Evolutionary conservation across 768 basidiomycete genomes (phyloP), one percentile per base, ranked within the genome.

Genomic region (Mrakia gelida): DNA sequence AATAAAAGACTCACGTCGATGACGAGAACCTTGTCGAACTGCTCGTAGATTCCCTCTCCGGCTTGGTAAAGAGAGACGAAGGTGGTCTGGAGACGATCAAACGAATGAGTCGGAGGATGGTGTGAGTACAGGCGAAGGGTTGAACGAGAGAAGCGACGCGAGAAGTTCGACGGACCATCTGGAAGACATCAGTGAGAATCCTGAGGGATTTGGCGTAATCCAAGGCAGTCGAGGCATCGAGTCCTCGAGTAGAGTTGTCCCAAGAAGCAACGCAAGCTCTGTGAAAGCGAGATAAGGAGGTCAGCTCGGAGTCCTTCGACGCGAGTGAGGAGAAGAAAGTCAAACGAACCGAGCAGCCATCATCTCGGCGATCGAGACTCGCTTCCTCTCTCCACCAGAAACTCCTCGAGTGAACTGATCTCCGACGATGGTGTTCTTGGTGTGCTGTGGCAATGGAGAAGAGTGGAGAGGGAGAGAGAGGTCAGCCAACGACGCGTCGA

Each of bases 31-130:
- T 94, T 92, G 86, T 95, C 94, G 82, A 96, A 94, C 71, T 84
- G 82, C 10, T 86, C 80, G 81, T 85, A 86, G 73, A 85, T 85
- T 67, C 85, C 85, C 82, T 93, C 92, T 45, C 73, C 73, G 11
- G 92, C 93, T 84, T 94, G 93, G 84, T 94, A 94, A 54, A 95
- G 88, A 0, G 92, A 91, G n/a, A 92, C 91, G 77, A 94, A 88
- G 0, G 90, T 92, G 43, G 84, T 85, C 80, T 81, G 80, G 45
- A 80, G 79, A 80, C 80, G 82, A 77, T 28, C 63, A 45, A 45
- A 45, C 2, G 45, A 16, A 18, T 0, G 30, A 65, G 30, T 1
- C 2, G 13, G 18, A 65, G 16, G 34, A 4, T 34, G 9, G 30
- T 15, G 11, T 32, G 7, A 30, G 28, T 65, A 38, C 9, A 65